Conservation (phyloP, 139 green algal genomes). For the Spirogloea muscicola region DNA sequence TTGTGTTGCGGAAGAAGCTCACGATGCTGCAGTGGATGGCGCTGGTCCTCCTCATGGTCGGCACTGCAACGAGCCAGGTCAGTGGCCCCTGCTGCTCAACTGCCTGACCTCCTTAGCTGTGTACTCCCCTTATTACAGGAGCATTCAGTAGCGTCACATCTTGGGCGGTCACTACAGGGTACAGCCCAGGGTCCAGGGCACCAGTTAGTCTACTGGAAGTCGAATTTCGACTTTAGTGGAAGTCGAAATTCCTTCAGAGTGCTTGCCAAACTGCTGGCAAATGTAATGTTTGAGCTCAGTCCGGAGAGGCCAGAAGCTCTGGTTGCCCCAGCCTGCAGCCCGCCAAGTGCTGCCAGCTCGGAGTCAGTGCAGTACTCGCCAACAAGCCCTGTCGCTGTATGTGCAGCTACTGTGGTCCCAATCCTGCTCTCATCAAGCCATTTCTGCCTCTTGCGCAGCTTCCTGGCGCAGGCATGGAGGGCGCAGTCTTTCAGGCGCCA, state of each 20-base stretch:
- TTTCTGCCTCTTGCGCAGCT: too few species aligned
- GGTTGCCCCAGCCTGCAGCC: too few species aligned
- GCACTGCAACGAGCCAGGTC: conserved; percentile 59
- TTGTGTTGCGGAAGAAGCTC: conserved; percentile 34
- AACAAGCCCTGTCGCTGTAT: background rate
- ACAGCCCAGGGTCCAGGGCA: background rate
- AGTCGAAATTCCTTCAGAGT: background rate
- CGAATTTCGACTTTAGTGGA: background rate
- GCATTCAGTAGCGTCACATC: background rate
- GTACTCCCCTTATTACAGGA: background rate
- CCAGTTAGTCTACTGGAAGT: background rate
- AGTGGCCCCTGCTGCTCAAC: background rate
- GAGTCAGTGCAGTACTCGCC: background rate
- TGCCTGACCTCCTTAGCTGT: background rate
- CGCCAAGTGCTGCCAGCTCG: too few species aligned
- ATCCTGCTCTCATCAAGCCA: too few species aligned
- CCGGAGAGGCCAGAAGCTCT: too few species aligned
- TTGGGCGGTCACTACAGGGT: too few species aligned
- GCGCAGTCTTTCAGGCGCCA: background rate
- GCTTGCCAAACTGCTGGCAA: background rate
- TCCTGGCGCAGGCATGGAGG: background rate
- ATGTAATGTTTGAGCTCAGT: too few species aligned
- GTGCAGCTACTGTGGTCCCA: background rate
- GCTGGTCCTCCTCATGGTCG: conserved; percentile 50
- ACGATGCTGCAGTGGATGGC: conserved; percentile 43